A percentile compares a stretch with the other conserved stretches of the same genome.
Conservation (phyloP, 768 basidiomycete genomes). For the Pisolithus marmoratus region DNA sequence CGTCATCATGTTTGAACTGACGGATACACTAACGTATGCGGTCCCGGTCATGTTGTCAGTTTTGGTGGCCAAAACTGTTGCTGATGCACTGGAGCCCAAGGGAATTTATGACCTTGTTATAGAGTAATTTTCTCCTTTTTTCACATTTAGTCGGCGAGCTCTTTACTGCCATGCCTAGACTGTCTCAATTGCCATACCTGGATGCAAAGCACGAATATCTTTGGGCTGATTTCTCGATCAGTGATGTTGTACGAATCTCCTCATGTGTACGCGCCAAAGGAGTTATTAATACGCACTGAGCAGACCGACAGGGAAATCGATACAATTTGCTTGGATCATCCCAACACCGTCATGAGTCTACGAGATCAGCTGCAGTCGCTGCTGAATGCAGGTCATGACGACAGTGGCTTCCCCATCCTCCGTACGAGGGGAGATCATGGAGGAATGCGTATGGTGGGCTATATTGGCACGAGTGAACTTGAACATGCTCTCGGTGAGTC, state of each 20-base stretch:
- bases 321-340: slow-evolving; percentile 62
- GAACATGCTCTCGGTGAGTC: slow-evolving; percentile 84
- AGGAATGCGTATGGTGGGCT: slow-evolving; percentile 72
- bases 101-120: slow-evolving; percentile 98
- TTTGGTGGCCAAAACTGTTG: slow-evolving; percentile 48
- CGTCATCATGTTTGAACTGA: slow-evolving; percentile 95
- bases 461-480: slow-evolving; percentile 88
- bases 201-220: slow-evolving; percentile 87
- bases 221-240: slow-evolving; percentile 74
- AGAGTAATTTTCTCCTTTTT: slow-evolving; percentile 40
- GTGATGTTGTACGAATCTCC: slow-evolving; percentile 60
- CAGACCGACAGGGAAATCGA: slow-evolving; percentile 67
- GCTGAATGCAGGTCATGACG: slow-evolving; percentile 55
- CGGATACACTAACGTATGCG: slow-evolving; percentile 87
- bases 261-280: neutral
- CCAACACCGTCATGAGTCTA: slow-evolving; percentile 75
- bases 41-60: slow-evolving; percentile 87
- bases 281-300: neutral
- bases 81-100: slow-evolving; percentile 49
- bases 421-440: slow-evolving; percentile 38
- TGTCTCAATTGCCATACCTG: slow-evolving; percentile 87
- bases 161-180: slow-evolving; percentile 27
- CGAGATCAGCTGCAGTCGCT: slow-evolving; percentile 61
- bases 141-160: neutral
- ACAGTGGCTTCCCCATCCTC: slow-evolving; percentile 86